Percentiles rank a stretch among this genome's conserved stretches.
These are phyloP conservation scores for Pseudocercospora macadamiae DNA, from an alignment of 2,329 filamentous ascomycete genomes.

Conservation along the genomic window DNA sequence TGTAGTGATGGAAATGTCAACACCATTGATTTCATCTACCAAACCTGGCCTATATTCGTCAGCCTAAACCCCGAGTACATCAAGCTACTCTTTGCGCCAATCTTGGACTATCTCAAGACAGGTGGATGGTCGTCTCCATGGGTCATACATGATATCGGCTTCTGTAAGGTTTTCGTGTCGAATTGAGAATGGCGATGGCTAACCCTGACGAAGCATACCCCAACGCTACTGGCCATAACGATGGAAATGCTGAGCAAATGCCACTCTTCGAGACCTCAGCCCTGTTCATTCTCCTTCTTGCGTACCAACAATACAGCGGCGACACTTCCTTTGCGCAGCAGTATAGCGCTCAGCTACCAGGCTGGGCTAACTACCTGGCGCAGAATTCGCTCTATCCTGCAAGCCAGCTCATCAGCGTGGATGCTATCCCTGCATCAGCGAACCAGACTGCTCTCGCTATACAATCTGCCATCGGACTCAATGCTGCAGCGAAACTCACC, in stretches of 20 bases:
- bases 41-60: slow-evolving; percentile 36
- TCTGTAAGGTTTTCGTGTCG: not conserved
- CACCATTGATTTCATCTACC: slow-evolving; percentile 39
- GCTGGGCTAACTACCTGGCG: slow-evolving; percentile 58
- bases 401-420: slow-evolving; percentile 60
- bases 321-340: slow-evolving; percentile 52
- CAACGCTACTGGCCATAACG: slow-evolving; percentile 34
- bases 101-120: slow-evolving; percentile 29
- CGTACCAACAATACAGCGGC: slow-evolving; percentile 58
- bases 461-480: slow-evolving; percentile 39
- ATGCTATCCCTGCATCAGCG: slow-evolving; percentile 58
- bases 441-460: slow-evolving; percentile 44
- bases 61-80: slow-evolving; percentile 29
- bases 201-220: slow-evolving; percentile 20
- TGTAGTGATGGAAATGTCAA: slow-evolving; percentile 38
- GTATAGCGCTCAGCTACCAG: slow-evolving; percentile 55
- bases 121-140: slow-evolving; percentile 28
- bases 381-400: slow-evolving; percentile 57
- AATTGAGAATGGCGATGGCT: not conserved
- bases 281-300: slow-evolving; percentile 57
- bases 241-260: slow-evolving; percentile 54
- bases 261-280: slow-evolving; percentile 50
- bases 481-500: slow-evolving; percentile 45
- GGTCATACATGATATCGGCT: slow-evolving; percentile 33
- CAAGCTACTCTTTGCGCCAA: slow-evolving; percentile 24